phyloP scores from a whole-genome alignment of 2,329 filamentous ascomycete genomes.

The Cladorrhinum sp. region DNA sequence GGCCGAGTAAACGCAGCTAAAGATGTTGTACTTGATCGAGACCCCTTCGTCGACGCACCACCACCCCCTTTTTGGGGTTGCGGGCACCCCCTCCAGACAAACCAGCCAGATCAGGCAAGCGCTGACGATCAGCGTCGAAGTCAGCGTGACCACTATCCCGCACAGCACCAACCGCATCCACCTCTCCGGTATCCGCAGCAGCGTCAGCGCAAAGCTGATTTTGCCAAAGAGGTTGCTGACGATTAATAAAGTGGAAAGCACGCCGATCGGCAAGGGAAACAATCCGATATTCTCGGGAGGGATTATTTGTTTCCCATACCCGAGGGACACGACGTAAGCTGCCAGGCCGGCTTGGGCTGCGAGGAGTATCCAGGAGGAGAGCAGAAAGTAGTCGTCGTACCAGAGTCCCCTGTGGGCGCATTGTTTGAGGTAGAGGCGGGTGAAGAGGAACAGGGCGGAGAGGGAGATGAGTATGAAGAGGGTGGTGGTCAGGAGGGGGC shows the following conservation, averaged over 20 bases:
- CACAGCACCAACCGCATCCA: conserved; percentile 18
- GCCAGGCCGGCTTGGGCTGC: conserved; percentile 12
- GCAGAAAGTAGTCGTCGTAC: conserved; percentile 26
- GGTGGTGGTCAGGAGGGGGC: conserved; percentile 20
- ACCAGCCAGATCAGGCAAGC: conserved; percentile 12
- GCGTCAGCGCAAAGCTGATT: conserved; percentile 23
- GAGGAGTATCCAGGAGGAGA: conserved; percentile 20
- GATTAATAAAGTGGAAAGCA: conserved; percentile 20
- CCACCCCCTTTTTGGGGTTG: too few relatives aligned
- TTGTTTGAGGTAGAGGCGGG: conserved; percentile 24
- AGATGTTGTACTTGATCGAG: conserved; percentile 22
- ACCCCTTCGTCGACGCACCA: conserved; percentile 15
- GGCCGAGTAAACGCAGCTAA: conserved; percentile 25
- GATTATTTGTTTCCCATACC: conserved; percentile 22
- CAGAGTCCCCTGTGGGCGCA: conserved; percentile 24
- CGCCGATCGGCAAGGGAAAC: conserved; percentile 14
- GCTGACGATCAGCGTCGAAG: conserved; percentile 12
- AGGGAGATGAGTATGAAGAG: conserved; percentile 23
- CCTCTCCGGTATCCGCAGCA: conserved; percentile 20
- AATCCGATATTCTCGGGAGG: conserved; percentile 10
- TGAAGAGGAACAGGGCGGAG: conserved; percentile 22
- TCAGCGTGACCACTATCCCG: conserved; percentile 19
- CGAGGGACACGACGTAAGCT: conserved; percentile 19
- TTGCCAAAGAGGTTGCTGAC: conserved; percentile 22
- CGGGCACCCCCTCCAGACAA: conserved; percentile 14